These are phyloP conservation scores for Malus hybrid DNA, from an alignment of 331 rosid genomes.

Conservation along the genomic window DNA sequence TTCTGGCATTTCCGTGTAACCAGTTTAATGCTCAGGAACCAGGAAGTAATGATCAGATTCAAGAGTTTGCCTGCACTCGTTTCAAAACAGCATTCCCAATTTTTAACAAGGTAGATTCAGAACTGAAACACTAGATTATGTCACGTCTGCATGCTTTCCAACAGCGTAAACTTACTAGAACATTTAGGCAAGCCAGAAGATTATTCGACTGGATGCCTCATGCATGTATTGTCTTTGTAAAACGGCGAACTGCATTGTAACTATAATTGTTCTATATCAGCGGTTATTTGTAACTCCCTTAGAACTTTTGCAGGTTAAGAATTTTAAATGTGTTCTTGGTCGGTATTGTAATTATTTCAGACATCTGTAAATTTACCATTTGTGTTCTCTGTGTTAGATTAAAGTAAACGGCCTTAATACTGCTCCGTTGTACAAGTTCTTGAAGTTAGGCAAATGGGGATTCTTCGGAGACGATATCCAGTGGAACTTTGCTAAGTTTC, in stretches of 20 bases:
- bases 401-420: constrained; percentile 55
- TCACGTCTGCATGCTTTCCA: not conserved
- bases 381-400: constrained; percentile 33
- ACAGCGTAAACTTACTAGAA: too few relatives aligned
- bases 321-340: not conserved
- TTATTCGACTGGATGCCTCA: not conserved
- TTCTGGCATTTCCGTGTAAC: constrained; percentile 77
- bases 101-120: constrained; percentile 52
- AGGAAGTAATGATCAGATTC: constrained; percentile 53
- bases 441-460: constrained; percentile 61
- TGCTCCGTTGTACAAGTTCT: constrained; percentile 54
- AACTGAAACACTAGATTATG: not conserved
- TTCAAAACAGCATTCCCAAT: constrained; percentile 67
- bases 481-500: constrained; percentile 71
- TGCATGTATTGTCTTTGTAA: not conserved
- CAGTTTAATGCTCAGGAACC: constrained; percentile 74
- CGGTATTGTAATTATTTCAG: not conserved
- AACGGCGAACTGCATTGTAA: not conserved
- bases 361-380: not conserved
- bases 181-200: not conserved
- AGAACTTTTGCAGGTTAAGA: not conserved
- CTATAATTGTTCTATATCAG: not conserved
- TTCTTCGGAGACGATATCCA: constrained; percentile 57
- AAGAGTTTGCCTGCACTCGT: constrained; percentile 60
- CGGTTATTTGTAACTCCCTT: not conserved